Conservation (phyloP, 1,284 basidiomycete genomes). For the Fomitopsis betulina region DNA sequence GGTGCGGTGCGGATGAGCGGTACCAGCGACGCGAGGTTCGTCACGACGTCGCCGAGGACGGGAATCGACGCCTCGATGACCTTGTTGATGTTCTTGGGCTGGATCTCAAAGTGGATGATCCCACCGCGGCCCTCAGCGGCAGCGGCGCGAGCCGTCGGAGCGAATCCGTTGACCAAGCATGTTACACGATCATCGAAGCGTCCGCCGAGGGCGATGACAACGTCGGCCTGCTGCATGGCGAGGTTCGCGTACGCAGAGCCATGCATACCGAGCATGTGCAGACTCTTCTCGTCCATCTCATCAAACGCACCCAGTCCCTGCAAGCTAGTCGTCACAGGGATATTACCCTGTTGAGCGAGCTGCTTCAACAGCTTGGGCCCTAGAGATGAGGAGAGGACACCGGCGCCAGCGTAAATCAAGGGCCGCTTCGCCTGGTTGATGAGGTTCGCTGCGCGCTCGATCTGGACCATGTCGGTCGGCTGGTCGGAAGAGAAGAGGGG, state of each 20-base stretch:
- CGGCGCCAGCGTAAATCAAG: constrained; percentile 92
- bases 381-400: constrained; percentile 78
- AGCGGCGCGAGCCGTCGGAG: constrained; percentile 86
- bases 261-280: constrained; percentile 99
- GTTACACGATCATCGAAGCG: constrained; percentile 99
- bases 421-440: constrained; percentile 93
- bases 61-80: constrained; percentile 94
- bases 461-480: constrained; percentile 57
- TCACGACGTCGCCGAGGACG: constrained; percentile 89
- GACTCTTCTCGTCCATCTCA: constrained; percentile 80
- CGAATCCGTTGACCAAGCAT: constrained; percentile 87
- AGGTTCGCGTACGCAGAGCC: constrained; percentile 96
- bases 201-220: constrained; percentile 95
- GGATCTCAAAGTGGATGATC: constrained; percentile 99
- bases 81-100: constrained; percentile 99
- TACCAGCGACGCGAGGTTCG: constrained; percentile 79
- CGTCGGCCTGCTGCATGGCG: constrained; percentile 96
- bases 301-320: constrained; percentile 96
- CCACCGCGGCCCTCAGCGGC: constrained; percentile 86
- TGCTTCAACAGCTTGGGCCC: constrained; percentile 84
- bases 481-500: constrained; percentile 56
- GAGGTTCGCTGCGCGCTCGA: constrained; percentile 82
- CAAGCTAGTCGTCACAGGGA: constrained; percentile 95
- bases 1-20: constrained; percentile 68
- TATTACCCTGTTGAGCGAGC: constrained; percentile 84